Evolutionary conservation across 495 filamentous ascomycete genomes (phyloP), one percentile per base, ranked within the genome.

Genomic region (Daldinia childiae): DNA sequence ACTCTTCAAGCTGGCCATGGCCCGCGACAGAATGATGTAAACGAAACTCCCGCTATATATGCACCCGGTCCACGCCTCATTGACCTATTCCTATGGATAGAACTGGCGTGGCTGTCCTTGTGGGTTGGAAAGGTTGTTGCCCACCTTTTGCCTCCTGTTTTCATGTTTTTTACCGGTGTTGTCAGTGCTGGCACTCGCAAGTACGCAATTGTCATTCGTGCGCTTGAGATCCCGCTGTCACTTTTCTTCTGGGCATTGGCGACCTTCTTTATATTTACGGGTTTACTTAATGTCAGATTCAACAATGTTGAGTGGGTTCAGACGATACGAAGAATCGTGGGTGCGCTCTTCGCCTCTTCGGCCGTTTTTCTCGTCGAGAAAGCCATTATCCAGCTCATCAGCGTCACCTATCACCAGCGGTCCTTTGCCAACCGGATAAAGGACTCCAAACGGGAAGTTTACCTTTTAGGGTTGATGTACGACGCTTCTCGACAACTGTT

Each of bases 131-230:
- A 99, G 81, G 77, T 97, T 36, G 83, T 91, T 26, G 91, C 94
- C 7, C 90, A 92, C 76, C 80, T 89, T 29, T 78, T 97, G n/a
- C 95, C 95, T 0, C 83, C 78, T 19, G 67, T 97, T 29, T 98
- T 98, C 79, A 92, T 96, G 81, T 90, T 93, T 66, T 85, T 97
- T 50, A 90, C 90, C 72, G 95, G 95, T 34, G 91, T 98, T 62
- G 92, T 98, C 66, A 95, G 91, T 80, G 88, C 94, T 2, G 94
- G 95, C 15, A 96, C 93, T 3, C 87, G 93, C 61, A 99, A 98
- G 80, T 98, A 99, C 81, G 92, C 93, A 30, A 84, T 91, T 64
- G 90, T 98, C 43, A 79, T 99, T 41, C 85, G 85, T 26, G 87
- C 89, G 29, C 81, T 99, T 51, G 92, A 97, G 75, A 91, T 95